Evolutionary conservation across 2,329 filamentous ascomycete genomes (phyloP), one percentile per base, ranked within the genome.

Genomic region (Metarhizium robertsii): DNA sequence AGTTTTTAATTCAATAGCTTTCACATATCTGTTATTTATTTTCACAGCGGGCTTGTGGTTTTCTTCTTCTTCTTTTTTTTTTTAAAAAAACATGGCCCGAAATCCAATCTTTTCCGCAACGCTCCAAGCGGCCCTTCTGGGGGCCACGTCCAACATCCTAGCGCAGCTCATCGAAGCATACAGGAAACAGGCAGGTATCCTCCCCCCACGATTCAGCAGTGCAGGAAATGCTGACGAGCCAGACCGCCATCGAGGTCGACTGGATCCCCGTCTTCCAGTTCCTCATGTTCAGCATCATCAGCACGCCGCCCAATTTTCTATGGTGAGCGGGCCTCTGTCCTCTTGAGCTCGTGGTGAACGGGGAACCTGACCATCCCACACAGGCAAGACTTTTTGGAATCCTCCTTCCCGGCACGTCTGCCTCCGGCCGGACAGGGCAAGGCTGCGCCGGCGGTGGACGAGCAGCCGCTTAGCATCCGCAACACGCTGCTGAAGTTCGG

Each of bases 261-360:
- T 78, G 79, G 71, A 71, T 79, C 5, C 83, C 87, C 4, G 77
- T 95, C 47, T 73, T 91, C 61, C 88, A 91, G 67, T 96, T 95
- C 70, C 73, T 88, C 53, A 65, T 90, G 53, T 95, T 86, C 74
- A 81, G 85, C 60, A 66, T 88, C 38, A 66, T 95, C 57, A 86
- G 79, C 69, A 87, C 85, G 45, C 90, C 91, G 2, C 88, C 88
- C 48, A 96, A 96, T 71, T 89, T 90, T 66, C 67, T 89, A 63
- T 96, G 90, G 91, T 84, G 69, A 62, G 73, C 51, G 43, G 46
- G 29, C 38, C 16, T 11, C 29, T 8, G 11, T 8, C 14, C 8
- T n/a, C 38, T 10, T 20, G 34, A 14, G 25, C 25, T 25, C 25
- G 25, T 25, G 25, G 25, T 25, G 25, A 25, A 25, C 14, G 34